These are phyloP conservation scores for Metschnikowia kofuensis DNA, from an alignment of 805 yeast species.

Conservation along the genomic window DNA sequence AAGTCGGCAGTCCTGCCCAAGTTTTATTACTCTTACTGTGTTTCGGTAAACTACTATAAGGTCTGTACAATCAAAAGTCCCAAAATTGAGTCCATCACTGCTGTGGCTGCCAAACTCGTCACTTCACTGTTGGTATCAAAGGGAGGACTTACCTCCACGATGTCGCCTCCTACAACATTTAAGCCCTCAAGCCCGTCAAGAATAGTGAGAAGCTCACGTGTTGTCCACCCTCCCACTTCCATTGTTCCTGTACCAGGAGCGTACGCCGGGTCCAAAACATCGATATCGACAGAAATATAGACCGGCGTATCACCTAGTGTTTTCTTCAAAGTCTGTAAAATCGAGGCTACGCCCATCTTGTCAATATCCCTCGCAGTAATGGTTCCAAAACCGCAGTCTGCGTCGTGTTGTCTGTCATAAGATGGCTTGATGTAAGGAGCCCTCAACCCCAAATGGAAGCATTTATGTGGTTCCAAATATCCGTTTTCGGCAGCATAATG, in stretches of 20 bases:
- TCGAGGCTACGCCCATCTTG: constrained; percentile 33
- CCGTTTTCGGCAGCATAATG: constrained; percentile 72
- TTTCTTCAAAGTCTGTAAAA: constrained; percentile 34
- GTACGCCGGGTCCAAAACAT: constrained; percentile 67
- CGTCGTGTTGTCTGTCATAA: constrained; percentile 43
- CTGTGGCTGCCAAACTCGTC: constrained; percentile 65
- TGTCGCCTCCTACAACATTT: constrained; percentile 68
- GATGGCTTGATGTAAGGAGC: constrained; percentile 53
- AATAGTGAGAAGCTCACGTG: constrained; percentile 57
- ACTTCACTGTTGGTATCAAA: constrained; percentile 58
- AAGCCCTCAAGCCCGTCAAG: constrained; percentile 59
- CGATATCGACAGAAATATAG: constrained; percentile 50
- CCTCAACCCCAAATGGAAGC: constrained; percentile 62
- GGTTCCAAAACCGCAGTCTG: constrained; percentile 46
- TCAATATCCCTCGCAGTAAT: constrained; percentile 50
- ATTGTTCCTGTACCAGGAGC: constrained; percentile 83
- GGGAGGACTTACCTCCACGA: constrained; percentile 72
- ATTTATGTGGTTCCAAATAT: constrained; percentile 44
- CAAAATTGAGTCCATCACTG: constrained; percentile 51
- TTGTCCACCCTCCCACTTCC: constrained; percentile 70
- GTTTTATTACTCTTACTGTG: no score
- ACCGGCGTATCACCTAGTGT: constrained; percentile 41
- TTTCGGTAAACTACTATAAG: not conserved
- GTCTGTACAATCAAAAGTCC: constrained; percentile 41
- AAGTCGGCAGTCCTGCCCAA: no score